Conservation (phyloP, 306 rosid genomes). For the Inga oerstediana region DNA sequence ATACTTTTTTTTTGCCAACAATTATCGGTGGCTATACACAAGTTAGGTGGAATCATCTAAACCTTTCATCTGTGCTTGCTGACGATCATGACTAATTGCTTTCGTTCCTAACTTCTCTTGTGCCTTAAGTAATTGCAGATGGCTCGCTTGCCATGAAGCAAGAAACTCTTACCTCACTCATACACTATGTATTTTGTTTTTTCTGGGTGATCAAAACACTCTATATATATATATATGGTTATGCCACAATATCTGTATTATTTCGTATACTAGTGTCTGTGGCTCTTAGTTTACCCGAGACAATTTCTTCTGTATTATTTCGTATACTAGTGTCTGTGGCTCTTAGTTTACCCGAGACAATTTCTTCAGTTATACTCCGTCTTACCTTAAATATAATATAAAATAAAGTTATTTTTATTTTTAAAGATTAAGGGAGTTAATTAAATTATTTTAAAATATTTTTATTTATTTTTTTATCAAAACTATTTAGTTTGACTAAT, state of each 20-base stretch:
- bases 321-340: too few species aligned
- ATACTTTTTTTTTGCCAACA: too few species aligned
- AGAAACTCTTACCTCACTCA: not conserved
- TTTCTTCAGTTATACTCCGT: too few species aligned
- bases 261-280: not conserved
- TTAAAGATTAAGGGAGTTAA: too few species aligned
- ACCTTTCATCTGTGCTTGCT: conserved; percentile 14
- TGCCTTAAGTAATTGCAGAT: conserved; percentile 32
- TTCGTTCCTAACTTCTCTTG: not conserved
- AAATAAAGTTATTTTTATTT: too few species aligned
- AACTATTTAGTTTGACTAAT: too few species aligned
- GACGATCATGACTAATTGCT: conserved; percentile 22
- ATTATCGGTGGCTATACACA: not conserved
- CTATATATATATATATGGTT: not conserved
- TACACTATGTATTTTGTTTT: not conserved
- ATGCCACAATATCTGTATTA: not conserved
- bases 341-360: too few species aligned
- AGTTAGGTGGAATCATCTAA: conserved; percentile 2
- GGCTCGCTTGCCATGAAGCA: conserved; percentile 9
- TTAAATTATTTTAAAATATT: too few species aligned
- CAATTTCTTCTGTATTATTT: not conserved
- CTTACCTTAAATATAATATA: too few species aligned
- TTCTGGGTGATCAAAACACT: not conserved
- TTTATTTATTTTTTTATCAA: too few species aligned
- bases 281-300: not conserved